Evolutionary conservation across 768 basidiomycete genomes (phyloP).

Genomic region (Harrya chromipes): DNA sequence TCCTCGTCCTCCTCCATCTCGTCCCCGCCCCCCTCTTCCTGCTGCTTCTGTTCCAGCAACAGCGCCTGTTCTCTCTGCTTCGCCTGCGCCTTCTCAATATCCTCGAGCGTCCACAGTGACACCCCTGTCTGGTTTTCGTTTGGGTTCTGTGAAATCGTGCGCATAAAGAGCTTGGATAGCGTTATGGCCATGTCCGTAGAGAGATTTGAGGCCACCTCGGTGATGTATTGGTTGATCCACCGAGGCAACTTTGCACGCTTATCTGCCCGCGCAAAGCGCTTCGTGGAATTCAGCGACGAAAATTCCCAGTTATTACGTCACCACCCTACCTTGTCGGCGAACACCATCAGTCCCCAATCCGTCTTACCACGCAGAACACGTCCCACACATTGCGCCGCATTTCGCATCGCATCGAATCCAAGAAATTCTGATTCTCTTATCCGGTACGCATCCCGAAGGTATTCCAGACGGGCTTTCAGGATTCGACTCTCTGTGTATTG

Average conservation of each 20-base stretch:
- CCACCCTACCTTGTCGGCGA: slow-evolving; percentile 88
- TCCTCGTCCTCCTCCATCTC: slow-evolving; percentile 45
- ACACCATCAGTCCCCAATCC: slow-evolving; percentile 99
- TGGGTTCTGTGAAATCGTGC: slow-evolving; percentile 97
- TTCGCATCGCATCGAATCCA: slow-evolving; percentile 99
- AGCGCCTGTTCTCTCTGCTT: slow-evolving; percentile 70
- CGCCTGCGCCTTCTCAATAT: slow-evolving; percentile 81
- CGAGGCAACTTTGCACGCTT: slow-evolving; percentile 94
- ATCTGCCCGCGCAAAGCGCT: slow-evolving; percentile 91
- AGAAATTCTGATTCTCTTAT: slow-evolving; percentile 98
- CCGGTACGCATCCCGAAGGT: slow-evolving; percentile 95
- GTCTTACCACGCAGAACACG: slow-evolving; percentile 98
- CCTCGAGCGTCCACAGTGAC: slow-evolving; percentile 92
- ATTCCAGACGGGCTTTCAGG: slow-evolving; percentile 94
- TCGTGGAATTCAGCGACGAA: slow-evolving; percentile 3
- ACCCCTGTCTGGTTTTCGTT: slow-evolving; percentile 95
- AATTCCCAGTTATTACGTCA: neutral
- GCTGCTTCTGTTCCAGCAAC: slow-evolving; percentile 39
- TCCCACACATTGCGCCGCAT: slow-evolving; percentile 98
- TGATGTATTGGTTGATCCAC: slow-evolving; percentile 99
- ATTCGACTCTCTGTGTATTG: slow-evolving; percentile 99
- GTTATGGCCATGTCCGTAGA: slow-evolving; percentile 98
- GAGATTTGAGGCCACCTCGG: slow-evolving; percentile 95
- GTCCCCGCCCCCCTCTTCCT: slow-evolving; percentile 23
- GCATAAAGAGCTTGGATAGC: slow-evolving; percentile 93